Evolutionary conservation across 2,329 filamentous ascomycete species (phyloP).

Genomic region (Clarireedia hainanense): DNA sequence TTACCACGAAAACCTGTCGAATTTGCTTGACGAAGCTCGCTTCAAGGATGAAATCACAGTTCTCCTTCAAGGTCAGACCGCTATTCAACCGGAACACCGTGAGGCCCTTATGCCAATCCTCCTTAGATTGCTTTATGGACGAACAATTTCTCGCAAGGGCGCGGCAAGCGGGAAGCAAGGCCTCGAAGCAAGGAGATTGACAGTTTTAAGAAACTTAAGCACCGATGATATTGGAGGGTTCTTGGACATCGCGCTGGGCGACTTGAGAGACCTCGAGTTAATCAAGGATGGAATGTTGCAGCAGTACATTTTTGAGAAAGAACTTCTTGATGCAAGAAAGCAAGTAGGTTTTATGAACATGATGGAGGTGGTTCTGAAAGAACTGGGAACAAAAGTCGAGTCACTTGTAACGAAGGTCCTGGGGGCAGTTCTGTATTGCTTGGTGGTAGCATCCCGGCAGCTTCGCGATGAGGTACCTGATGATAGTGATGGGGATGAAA

Average conservation of each 20-base stretch:
- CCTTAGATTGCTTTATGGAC: constrained; percentile 79
- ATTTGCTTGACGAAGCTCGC: constrained; percentile 79
- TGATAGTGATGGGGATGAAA: constrained; percentile 30
- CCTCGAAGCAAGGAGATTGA: constrained; percentile 72
- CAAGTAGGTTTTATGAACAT: constrained; percentile 90
- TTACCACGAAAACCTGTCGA: constrained; percentile 80
- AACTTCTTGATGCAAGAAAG: constrained; percentile 61
- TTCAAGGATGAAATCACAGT: constrained; percentile 93
- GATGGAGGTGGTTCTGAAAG: constrained; percentile 78
- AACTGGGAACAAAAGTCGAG: constrained; percentile 66
- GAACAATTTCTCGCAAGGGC: constrained; percentile 76
- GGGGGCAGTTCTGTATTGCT: constrained; percentile 73
- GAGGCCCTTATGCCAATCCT: constrained; percentile 74
- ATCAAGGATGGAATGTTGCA: constrained; percentile 33
- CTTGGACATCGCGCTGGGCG: constrained; percentile 71
- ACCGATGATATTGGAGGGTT: constrained; percentile 72
- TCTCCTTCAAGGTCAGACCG: constrained; percentile 68
- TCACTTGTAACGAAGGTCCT: constrained; percentile 63
- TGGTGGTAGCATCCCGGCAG: constrained; percentile 60
- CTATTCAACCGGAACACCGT: constrained; percentile 68
- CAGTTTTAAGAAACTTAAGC: constrained; percentile 70
- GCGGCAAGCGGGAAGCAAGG: constrained; percentile 70
- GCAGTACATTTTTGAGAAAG: constrained; percentile 43
- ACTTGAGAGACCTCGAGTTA: constrained; percentile 54
- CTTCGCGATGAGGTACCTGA: constrained; percentile 34